Percentiles rank a stretch among this genome's conserved stretches.
These are phyloP conservation scores for Polyplosphaeria fusca DNA, from an alignment of 495 filamentous ascomycete species.

Conservation along the genomic window DNA sequence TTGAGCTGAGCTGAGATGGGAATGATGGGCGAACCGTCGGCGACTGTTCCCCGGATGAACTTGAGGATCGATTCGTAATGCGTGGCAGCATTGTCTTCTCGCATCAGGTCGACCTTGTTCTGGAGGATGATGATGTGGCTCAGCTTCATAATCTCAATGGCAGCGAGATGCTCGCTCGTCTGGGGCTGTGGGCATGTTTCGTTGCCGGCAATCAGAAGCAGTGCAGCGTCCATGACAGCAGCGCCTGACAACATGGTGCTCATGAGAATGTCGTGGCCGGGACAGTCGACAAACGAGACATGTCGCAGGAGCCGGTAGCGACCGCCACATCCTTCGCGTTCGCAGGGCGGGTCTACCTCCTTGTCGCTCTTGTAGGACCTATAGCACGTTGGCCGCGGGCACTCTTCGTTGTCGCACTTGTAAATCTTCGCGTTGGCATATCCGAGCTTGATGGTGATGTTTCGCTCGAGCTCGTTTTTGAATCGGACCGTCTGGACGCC, in stretches of 20 bases:
- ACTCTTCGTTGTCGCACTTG: conserved; percentile 89
- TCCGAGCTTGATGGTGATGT: conserved; percentile 99
- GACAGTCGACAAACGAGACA: conserved; percentile 86
- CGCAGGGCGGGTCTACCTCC: conserved; percentile 91
- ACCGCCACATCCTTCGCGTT: conserved; percentile 84
- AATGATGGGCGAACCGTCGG: conserved; percentile 92
- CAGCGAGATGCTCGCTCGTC: conserved; percentile 95
- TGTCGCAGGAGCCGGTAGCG: conserved; percentile 70
- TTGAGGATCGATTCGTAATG: conserved; percentile 96
- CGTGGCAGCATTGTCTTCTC: conserved; percentile 83
- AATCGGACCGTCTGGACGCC: conserved; percentile 98
- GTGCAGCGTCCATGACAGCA: conserved; percentile 97
- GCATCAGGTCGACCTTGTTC: conserved; percentile 98
- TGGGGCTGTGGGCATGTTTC: conserved; percentile 99
- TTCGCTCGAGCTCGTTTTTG: conserved; percentile 98
- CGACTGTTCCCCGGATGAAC: conserved; percentile 96
- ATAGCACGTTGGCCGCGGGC: conserved; percentile 92
- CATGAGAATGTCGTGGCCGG: conserved; percentile 99
- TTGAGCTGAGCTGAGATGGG: conserved; percentile 98
- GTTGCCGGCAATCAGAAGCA: conserved; percentile 96
- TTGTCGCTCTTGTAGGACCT: conserved; percentile 97
- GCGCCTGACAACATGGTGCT: conserved; percentile 99
- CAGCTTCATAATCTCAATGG: conserved; percentile 98
- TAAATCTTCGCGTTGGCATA: conserved; percentile 99
- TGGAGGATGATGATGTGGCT: conserved; percentile 98